Conservation (phyloP, 2,329 filamentous ascomycete species). For the Xylariaceae sp. region DNA sequence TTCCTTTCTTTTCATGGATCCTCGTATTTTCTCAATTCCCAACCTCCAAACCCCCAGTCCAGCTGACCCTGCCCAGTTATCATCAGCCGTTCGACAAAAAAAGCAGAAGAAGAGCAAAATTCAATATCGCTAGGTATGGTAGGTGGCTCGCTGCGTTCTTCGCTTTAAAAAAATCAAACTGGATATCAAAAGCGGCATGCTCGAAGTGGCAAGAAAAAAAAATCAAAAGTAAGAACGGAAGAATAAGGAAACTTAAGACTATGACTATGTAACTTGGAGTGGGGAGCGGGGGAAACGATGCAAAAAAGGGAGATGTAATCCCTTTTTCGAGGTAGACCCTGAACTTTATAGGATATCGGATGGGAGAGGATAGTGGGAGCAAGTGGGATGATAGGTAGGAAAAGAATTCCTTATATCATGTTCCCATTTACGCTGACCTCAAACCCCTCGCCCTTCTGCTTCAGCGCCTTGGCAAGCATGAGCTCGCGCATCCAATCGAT, state of each 20-base stretch:
- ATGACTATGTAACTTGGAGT: background rate
- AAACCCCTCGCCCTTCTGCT: conserved; percentile 83
- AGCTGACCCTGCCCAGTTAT: no score
- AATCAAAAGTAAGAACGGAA: background rate
- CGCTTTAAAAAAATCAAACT: conserved; percentile 15
- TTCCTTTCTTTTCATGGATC: no score
- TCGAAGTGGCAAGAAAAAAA: conserved; percentile 1
- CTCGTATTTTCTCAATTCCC: no score
- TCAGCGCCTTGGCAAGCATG: conserved; percentile 87
- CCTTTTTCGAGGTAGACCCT: no score
- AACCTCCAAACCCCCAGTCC: no score
- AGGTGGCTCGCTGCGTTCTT: conserved; percentile 31
- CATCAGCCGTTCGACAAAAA: no score
- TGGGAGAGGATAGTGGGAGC: no score
- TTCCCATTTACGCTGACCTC: conserved; percentile 83
- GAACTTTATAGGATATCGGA: no score
- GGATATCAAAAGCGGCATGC: conserved; percentile 25
- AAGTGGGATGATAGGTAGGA: background rate
- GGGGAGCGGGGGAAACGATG: no score
- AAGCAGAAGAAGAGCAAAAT: conserved; percentile 16
- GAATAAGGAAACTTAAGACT: background rate
- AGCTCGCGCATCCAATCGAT: conserved; percentile 98
- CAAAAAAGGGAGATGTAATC: no score
- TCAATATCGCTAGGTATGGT: background rate
- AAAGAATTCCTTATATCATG: conserved; percentile 61